Evolutionary conservation across 345 rosid genomes (phyloP).

Genomic region (Heritiera fomes): DNA sequence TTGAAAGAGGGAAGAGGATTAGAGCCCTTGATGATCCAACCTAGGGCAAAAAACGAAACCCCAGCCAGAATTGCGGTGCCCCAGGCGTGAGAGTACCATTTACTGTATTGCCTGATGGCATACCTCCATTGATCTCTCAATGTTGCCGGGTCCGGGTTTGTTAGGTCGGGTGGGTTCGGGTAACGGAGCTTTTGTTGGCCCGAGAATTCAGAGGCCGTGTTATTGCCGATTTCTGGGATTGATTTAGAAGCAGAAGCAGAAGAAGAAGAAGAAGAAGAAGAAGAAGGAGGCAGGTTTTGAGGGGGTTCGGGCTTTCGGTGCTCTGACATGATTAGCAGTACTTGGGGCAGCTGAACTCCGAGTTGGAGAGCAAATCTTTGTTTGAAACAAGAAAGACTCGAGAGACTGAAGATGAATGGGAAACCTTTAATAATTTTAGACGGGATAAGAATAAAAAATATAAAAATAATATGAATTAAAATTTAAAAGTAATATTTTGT

Average conservation of each 20-base stretch:
- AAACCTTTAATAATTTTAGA: too few relatives aligned
- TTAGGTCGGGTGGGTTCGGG: slow-evolving; percentile 63
- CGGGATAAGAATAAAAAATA: too few relatives aligned
- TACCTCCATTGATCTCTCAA: slow-evolving; percentile 85
- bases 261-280: not conserved
- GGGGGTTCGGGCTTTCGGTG: slow-evolving; percentile 19
- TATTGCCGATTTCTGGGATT: slow-evolving; percentile 30
- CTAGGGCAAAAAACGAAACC: slow-evolving; percentile 73
- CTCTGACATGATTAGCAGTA: slow-evolving; percentile 15
- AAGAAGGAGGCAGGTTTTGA: slow-evolving; percentile 4
- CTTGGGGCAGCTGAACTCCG: not conserved
- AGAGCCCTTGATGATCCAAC: slow-evolving; percentile 83
- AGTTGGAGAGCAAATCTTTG: not conserved
- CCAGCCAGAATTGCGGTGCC: slow-evolving; percentile 90
- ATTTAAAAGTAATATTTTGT: too few relatives aligned
- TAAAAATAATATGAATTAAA: too few relatives aligned
- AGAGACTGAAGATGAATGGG: not conserved
- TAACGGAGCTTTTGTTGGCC: slow-evolving; percentile 41
- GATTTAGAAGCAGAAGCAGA: slow-evolving; percentile 24
- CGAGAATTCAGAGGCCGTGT: slow-evolving; percentile 27
- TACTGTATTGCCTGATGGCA: slow-evolving; percentile 72
- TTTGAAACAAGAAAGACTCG: not conserved
- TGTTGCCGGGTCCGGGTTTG: slow-evolving; percentile 73
- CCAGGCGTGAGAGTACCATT: slow-evolving; percentile 90
- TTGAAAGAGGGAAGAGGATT: slow-evolving; percentile 82